Percentiles rank a stretch among this genome's conserved stretches.
These are phyloP conservation scores for sorghum (Sorghum bicolor) DNA, from an alignment of 176 grass and related monocot genomes.

Conservation along the genomic window Sorghum_bicolor_NCBIv3 NC_012871.2:68292001-68292500, in stretches of 20 bases:
- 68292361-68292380: constrained; percentile 22
- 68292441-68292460: constrained; percentile 19
- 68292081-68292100: constrained; percentile 22
- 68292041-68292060: constrained; percentile 48
- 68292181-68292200: constrained; percentile 99
- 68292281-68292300: constrained; percentile 67
- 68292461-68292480: not conserved
- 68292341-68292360: constrained; percentile 71
- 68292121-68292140: not conserved
- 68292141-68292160: constrained; percentile 91
- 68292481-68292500: not conserved
- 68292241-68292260: constrained; percentile 20
- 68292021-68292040: constrained; percentile 97
- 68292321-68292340: constrained; percentile 99
- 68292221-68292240: constrained; percentile 29
- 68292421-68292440: constrained; percentile 3
- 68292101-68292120: constrained; percentile 30
- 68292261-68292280: constrained; percentile 2
- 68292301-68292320: constrained; percentile 75
- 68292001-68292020: constrained; percentile 79
- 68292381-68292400: constrained; percentile 14
- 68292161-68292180: constrained; percentile 82
- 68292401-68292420: not conserved
- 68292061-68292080: constrained; percentile 27
- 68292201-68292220: constrained; percentile 85